Percentiles rank a stretch among this genome's conserved stretches.
These are phyloP conservation scores for Penicillium macrosclerotiorum DNA, from an alignment of 495 filamentous ascomycete genomes.

Conservation along the genomic window DNA sequence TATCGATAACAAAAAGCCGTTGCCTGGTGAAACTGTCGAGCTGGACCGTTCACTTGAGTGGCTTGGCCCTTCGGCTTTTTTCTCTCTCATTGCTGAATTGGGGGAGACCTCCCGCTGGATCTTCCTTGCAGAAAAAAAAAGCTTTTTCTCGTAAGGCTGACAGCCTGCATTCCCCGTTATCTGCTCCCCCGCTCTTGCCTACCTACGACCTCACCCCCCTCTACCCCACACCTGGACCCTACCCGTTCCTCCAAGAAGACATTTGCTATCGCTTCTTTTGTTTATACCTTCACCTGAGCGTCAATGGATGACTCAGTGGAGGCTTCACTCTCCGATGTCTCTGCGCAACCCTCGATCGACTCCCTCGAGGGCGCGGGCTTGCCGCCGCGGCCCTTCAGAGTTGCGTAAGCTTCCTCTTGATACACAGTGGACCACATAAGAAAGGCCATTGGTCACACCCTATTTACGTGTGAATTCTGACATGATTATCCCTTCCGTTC, in stretches of 20 bases:
- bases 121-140: constrained; percentile 5
- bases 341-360: constrained; percentile 9
- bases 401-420: constrained; percentile 15
- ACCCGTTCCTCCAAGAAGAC: background rate
- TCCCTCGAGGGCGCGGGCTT: constrained; percentile 2
- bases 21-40: constrained; percentile 10
- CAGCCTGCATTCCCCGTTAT: constrained; percentile 20
- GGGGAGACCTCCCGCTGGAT: constrained; percentile 4
- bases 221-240: constrained; percentile 23
- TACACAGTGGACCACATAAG: background rate
- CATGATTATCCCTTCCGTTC: background rate
- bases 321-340: constrained; percentile 14
- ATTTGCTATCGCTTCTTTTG: no score
- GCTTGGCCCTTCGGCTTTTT: constrained; percentile 15
- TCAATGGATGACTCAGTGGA: constrained; percentile 20
- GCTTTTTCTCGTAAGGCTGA: constrained; percentile 27
- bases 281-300: no score
- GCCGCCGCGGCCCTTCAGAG: constrained; percentile 10
- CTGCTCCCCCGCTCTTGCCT: constrained; percentile 20
- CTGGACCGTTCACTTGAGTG: constrained; percentile 33
- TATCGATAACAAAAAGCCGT: constrained; percentile 19
- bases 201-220: constrained; percentile 7
- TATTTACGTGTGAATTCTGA: no score
- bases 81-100: constrained; percentile 5
- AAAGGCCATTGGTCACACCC: background rate